Evolutionary conservation across 768 basidiomycete species (phyloP).

Genomic region (Leccinum longicurvipes): DNA sequence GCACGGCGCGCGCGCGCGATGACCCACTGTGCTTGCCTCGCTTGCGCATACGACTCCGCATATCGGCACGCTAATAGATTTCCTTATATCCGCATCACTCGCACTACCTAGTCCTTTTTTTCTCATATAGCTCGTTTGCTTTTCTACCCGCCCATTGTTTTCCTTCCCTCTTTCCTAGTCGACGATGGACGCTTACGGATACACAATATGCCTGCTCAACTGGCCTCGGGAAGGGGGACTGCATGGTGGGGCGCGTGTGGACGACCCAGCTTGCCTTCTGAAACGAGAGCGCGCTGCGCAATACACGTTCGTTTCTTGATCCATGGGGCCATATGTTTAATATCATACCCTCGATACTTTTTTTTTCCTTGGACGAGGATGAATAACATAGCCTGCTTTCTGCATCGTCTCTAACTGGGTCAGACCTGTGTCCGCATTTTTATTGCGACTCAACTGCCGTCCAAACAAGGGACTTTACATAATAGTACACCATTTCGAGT

Average conservation of each 20-base stretch:
- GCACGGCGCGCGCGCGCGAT: neutral
- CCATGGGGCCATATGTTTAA: conserved; percentile 7
- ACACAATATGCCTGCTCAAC: conserved; percentile 14
- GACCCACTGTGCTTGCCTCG: neutral
- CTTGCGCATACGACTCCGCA: conserved; percentile 10
- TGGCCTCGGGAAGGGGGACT: conserved; percentile 9
- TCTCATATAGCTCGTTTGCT: conserved; percentile 1
- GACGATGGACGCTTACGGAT: conserved; percentile 25
- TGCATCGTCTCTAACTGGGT: neutral
- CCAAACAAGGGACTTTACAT: no score
- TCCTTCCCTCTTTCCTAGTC: conserved; percentile 9
- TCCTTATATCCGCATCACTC: conserved; percentile 7
- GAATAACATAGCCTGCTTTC: neutral
- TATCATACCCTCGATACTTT: conserved; percentile 7
- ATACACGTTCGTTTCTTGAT: conserved; percentile 18
- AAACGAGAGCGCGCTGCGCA: conserved; percentile 10
- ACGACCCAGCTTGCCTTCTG: neutral
- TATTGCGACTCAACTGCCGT: no score
- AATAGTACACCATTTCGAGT: no score
- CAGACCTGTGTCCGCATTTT: no score
- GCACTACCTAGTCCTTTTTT: conserved; percentile 1
- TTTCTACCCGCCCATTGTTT: neutral
- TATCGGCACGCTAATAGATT: conserved; percentile 24
- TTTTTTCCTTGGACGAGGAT: neutral
- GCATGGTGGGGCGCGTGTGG: neutral